Evolutionary conservation across 129 eudicot genomes (phyloP).

Genomic region (Daucus carota): DH1_v3.0 NC_030381.2:44207001-44207500

Average conservation of each 20-base stretch:
- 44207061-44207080: background rate
- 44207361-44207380: background rate
- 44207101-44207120: background rate
- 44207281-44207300: constrained; percentile 96
- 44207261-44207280: constrained; percentile 72
- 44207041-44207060: too few species aligned
- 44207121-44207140: constrained; percentile 31
- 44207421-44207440: background rate
- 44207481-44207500: too few species aligned
- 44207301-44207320: constrained; percentile 34
- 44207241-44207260: constrained; percentile 69
- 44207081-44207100: background rate
- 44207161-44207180: constrained; percentile 72
- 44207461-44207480: too few species aligned
- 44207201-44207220: constrained; percentile 77
- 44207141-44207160: constrained; percentile 81
- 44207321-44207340: background rate
- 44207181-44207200: constrained; percentile 83
- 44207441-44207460: too few species aligned
- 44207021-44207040: constrained; percentile 51
- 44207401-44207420: background rate
- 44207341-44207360: background rate
- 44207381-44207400: background rate
- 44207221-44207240: constrained; percentile 65
- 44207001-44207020: constrained; percentile 68